These are phyloP conservation scores for Coemansia sp. DNA, from an alignment of 192 early-diverging fungal species.

Conservation along the genomic window DNA sequence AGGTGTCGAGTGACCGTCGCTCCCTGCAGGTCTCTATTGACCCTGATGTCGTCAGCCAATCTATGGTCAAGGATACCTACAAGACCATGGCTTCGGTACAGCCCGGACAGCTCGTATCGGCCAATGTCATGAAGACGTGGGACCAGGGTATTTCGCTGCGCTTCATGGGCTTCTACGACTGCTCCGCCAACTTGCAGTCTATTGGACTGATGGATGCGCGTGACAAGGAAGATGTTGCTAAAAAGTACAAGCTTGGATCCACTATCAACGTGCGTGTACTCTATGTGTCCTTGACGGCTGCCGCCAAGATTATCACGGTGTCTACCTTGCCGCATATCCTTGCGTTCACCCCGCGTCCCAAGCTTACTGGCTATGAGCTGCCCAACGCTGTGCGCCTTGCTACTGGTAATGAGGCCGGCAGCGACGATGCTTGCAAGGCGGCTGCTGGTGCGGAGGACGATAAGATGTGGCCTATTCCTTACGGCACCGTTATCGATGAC, in stretches of 20 bases:
- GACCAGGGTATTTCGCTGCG: constrained; percentile 64
- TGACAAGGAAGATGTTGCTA: constrained; percentile 50
- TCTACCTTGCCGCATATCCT: constrained; percentile 58
- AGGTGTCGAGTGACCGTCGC: constrained; percentile 58
- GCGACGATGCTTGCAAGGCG: neutral
- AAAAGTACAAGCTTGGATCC: constrained; percentile 57
- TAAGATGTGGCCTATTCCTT: constrained; percentile 56
- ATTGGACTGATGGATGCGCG: constrained; percentile 61
- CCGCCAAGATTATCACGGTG: constrained; percentile 60
- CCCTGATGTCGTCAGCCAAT: constrained; percentile 55
- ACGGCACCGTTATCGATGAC: constrained; percentile 67
- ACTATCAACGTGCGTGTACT: constrained; percentile 69
- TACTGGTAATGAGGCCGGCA: constrained; percentile 1
- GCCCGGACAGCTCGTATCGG: constrained; percentile 71
- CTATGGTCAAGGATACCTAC: constrained; percentile 53
- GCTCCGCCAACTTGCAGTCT: constrained; percentile 40
- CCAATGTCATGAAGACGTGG: constrained; percentile 60
- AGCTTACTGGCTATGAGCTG: constrained; percentile 34
- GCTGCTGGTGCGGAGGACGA: constrained; percentile 19
- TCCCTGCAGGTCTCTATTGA: constrained; percentile 66
- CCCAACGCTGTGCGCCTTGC: constrained; percentile 28
- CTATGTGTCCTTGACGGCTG: constrained; percentile 65
- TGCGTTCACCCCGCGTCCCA: constrained; percentile 42
- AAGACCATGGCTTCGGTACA: constrained; percentile 72
- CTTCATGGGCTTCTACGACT: constrained; percentile 83